Conservation (phyloP, 2,329 filamentous ascomycete genomes). For the Calonectria naviculata region DNA sequence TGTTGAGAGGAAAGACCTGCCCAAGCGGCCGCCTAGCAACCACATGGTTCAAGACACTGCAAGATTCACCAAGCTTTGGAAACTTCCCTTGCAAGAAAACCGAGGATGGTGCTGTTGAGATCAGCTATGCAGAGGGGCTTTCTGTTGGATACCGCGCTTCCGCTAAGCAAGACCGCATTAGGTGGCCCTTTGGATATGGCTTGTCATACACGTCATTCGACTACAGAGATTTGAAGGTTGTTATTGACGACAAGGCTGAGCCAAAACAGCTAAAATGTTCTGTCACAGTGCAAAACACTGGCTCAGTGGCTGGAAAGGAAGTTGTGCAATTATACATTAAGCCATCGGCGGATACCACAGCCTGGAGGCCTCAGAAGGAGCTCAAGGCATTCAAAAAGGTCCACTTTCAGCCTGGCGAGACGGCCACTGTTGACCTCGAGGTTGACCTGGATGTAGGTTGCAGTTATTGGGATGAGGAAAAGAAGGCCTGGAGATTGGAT, state of each 20-base stretch:
- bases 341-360: neutral
- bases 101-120: neutral
- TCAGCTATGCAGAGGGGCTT: conserved; percentile 25
- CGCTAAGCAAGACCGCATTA: neutral
- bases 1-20: conserved; percentile 14
- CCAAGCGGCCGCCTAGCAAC: conserved; percentile 25
- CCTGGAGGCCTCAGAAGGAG: conserved; percentile 26
- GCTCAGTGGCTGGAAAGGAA: conserved; percentile 16
- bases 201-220: conserved; percentile 26
- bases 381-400: conserved; percentile 27
- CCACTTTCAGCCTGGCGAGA: neutral
- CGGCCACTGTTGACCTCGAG: neutral
- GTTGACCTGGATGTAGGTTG: conserved; percentile 8
- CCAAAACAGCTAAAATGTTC: neutral
- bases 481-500: conserved; percentile 24
- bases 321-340: conserved; percentile 23
- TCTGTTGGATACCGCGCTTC: conserved; percentile 25
- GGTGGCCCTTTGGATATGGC: conserved; percentile 25
- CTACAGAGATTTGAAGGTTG: conserved; percentile 14
- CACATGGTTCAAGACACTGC: conserved; percentile 28
- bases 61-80: conserved; percentile 23
- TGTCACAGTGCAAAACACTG: conserved; percentile 14
- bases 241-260: neutral
- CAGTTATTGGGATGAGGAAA: neutral
- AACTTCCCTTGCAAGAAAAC: conserved; percentile 23